These are phyloP conservation scores for Rosellinia necatrix DNA, from an alignment of 2,329 filamentous ascomycete species.

Conservation along the genomic window DNA sequence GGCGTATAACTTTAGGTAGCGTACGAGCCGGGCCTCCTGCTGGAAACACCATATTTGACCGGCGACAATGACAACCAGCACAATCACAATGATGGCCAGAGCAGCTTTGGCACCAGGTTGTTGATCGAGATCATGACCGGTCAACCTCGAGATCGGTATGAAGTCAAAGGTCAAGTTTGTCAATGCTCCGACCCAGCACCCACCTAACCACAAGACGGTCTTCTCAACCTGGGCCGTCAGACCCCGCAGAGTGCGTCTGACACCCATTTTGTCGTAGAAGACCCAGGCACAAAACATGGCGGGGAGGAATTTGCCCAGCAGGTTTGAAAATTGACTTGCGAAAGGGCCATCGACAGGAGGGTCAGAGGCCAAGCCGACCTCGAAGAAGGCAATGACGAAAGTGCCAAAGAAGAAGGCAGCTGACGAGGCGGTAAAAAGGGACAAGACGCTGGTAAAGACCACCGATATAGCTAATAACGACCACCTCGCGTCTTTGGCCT, in stretches of 20 bases:
- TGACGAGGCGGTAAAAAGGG: constrained; percentile 79
- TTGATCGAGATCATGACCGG: constrained; percentile 81
- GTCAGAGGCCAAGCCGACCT: constrained; percentile 88
- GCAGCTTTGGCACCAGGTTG: constrained; percentile 89
- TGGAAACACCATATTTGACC: constrained; percentile 86
- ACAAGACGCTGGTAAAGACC: constrained; percentile 76
- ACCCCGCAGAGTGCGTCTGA: constrained; percentile 70
- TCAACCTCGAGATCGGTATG: constrained; percentile 93
- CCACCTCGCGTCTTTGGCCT: constrained; percentile 82
- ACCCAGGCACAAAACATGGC: constrained; percentile 87
- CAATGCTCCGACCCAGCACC: constrained; percentile 86
- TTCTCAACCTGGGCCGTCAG: constrained; percentile 88
- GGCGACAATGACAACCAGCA: constrained; percentile 69
- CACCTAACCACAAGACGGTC: constrained; percentile 85
- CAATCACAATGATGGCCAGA: constrained; percentile 74
- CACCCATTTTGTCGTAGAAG: constrained; percentile 81
- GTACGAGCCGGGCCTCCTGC: constrained; percentile 78
- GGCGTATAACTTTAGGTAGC: constrained; percentile 77
- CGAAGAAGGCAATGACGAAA: constrained; percentile 84
- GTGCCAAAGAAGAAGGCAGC: constrained; percentile 82
- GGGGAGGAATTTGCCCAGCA: constrained; percentile 82
- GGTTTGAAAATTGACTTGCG: constrained; percentile 73
- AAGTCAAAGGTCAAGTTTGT: constrained; percentile 95
- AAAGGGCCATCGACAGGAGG: constrained; percentile 72
- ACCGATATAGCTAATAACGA: constrained; percentile 79